Conservation (phyloP, 2,329 filamentous ascomycete species). For the Xylariaceae sp. region DNA sequence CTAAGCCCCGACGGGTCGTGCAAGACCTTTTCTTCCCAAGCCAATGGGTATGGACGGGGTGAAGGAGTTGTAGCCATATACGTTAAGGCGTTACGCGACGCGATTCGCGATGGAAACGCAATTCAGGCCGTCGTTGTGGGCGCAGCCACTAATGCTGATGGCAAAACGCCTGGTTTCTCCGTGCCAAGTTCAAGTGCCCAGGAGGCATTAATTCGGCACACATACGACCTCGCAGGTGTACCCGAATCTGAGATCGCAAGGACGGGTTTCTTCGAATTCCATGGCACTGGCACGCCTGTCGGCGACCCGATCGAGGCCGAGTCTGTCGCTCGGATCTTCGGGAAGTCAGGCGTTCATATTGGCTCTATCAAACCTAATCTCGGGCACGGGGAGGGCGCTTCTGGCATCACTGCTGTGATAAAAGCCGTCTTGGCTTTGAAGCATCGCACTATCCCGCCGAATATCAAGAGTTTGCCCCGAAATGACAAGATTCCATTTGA, state of each 20-base stretch:
- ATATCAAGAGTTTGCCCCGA: slow-evolving; percentile 33
- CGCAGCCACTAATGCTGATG: slow-evolving; percentile 34
- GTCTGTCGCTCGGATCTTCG: slow-evolving; percentile 35
- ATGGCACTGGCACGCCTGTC: slow-evolving; percentile 43
- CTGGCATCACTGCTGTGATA: slow-evolving; percentile 41
- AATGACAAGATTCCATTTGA: slow-evolving; percentile 32
- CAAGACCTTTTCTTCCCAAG: slow-evolving; percentile 35
- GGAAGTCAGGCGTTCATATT: slow-evolving; percentile 18
- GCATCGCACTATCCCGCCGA: slow-evolving; percentile 37
- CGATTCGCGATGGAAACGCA: slow-evolving; percentile 40
- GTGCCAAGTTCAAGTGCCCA: slow-evolving; percentile 38
- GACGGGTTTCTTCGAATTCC: slow-evolving; percentile 19
- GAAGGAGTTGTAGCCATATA: slow-evolving; percentile 40
- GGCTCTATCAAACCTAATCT: slow-evolving; percentile 29
- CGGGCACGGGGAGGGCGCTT: slow-evolving; percentile 43
- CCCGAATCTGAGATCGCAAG: too few species aligned
- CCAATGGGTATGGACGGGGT: slow-evolving; percentile 43
- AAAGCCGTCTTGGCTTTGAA: slow-evolving; percentile 42
- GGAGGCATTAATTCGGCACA: slow-evolving; percentile 36
- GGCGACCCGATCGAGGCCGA: slow-evolving; percentile 42
- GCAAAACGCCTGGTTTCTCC: slow-evolving; percentile 36
- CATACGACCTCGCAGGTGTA: slow-evolving; percentile 33
- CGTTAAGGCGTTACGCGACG: slow-evolving; percentile 40
- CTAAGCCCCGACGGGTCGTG: slow-evolving; percentile 23
- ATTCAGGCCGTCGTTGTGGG: slow-evolving; percentile 32